Base-by-base conservation (phyloP, 768 basidiomycete species). In the Russula olivacea region DNA sequence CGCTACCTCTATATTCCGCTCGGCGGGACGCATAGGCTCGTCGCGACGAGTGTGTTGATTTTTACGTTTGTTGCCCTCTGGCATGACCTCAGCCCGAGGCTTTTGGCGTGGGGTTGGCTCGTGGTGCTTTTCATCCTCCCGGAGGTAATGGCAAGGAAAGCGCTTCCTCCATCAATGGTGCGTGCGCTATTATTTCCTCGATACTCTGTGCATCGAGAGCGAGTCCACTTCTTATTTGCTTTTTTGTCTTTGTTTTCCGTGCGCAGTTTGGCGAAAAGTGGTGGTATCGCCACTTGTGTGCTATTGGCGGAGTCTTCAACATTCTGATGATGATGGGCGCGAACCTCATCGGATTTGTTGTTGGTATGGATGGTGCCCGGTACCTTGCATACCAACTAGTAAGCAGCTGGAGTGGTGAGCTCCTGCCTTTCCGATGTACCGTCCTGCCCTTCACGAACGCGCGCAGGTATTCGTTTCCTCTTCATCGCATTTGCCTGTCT, bases 11-110 rank as follows among this genome's bases (percentile, higher is more conserved):
- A 98, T 74, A 77, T 98, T 17, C 96, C 97, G 0, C 77, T 98
- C 17, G 96, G 94, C 17, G 97, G 95, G 2, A 72, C 81, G 6
- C 74, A 76, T 48, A 79, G 80, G 52, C 71, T 77, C 2, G 69
- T 86, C 7, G 54, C 88, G 25, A 87, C 95, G 47, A 90, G 84
- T 0, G 65, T 87, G 11, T 75, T 96, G 45, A 83, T 96, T 21
- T 98, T 98, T 78, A 89, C 96, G 0, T 98, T 99, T 69, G 95
- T 98, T 25, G 96, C 97, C 0, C 76, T 99, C 21, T 99, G 96
- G 96, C 97, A 99, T 68, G 97, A 98, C 71, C 79, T 98, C 2
- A 89, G 90, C 0, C 87, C 96, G 73, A 80, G 80, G 28, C 80
- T 98, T 5, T 79, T 99, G 2, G 86, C 92, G 2, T 99, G 95